Base-by-base conservation (phyloP, 257 asterid species). In the Capsicum chinense region DNA sequence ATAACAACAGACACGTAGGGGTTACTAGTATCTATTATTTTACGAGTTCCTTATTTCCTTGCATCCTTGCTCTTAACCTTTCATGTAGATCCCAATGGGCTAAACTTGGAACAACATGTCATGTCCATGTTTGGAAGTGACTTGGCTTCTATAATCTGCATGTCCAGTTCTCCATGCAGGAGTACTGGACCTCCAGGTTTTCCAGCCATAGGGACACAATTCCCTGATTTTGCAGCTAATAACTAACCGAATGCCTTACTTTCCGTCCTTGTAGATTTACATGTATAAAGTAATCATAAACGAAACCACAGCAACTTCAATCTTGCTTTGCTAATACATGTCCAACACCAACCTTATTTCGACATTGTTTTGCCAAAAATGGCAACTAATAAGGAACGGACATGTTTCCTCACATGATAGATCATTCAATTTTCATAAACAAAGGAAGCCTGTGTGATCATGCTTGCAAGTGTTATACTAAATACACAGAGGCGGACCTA, bases 1-100 rank as follows among this genome's bases (percentile, higher is more conserved):
- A 96, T 91, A 80, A 94, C 88, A 6, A 94, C 95, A 83, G 92
- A 93, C 67, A 96, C 98, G 79, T 96, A 96, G 0, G 98, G 99
- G 68, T 96, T 98, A 87, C 98, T 94, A 69, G 99, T 96, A 84
- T 94, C 94, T 85, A 93, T 33, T 66, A 76, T 76, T 19, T 76
- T 76, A 76, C 63, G 21, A 76, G 81, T 48, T 73, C 5, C 84
- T 66, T 59, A 26, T 64, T 66, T 66, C 79, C 79, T 79, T 63
- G 70, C 12, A 63, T 82, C 78, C 84, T 66, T 66, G 48, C 44
- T 82, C 84, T 66, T 63, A 52, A 19, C 58, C 48, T 66, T 66
- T 33, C 73, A 47, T 17, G 17, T 9, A 13, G 44, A 48, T 52
- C 63, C 76, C 15, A 83, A 57, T 1, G 81, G 52, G 47, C 63